A percentile compares a stretch with the other conserved stretches of the same genome.
phyloP scores from a whole-genome alignment of 192 early-diverging fungal genomes.

The Backusella morwellensis region DNA sequence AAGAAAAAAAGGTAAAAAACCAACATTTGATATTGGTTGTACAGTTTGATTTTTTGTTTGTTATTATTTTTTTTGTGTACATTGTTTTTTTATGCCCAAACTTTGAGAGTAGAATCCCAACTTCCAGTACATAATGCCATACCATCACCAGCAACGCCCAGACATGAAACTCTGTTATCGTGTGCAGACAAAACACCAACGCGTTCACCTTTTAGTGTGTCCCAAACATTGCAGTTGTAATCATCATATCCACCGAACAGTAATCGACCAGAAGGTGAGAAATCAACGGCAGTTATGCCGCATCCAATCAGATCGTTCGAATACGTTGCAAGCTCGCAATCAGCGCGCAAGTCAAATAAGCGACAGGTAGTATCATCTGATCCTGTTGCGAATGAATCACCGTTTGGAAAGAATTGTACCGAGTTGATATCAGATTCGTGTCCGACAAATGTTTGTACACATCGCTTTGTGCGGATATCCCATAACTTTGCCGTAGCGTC shows the following conservation, averaged over 20 bases:
- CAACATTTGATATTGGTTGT: not conserved
- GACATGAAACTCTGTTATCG: constrained; percentile 95
- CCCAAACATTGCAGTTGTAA: constrained; percentile 99
- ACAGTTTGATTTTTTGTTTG: not conserved
- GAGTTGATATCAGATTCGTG: constrained; percentile 99
- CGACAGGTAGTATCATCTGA: constrained; percentile 99
- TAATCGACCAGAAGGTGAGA: constrained; percentile 93
- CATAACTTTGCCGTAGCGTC: constrained; percentile 99
- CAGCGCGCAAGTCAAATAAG: constrained; percentile 95
- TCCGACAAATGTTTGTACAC: constrained; percentile 97
- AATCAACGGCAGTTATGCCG: constrained; percentile 97
- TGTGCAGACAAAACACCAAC: constrained; percentile 92
- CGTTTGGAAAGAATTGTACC: constrained; percentile 99
- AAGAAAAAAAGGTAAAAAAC: not conserved
- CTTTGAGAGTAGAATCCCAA: constrained; percentile 98
- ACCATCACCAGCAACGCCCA: constrained; percentile 95
- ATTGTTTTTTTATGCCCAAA: constrained; percentile 43
- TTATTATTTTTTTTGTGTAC: not conserved
- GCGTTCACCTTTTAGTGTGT: constrained; percentile 93
- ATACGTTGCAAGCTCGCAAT: constrained; percentile 96
- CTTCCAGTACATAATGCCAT: constrained; percentile 98
- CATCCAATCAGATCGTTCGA: constrained; percentile 98
- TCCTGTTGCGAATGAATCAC: constrained; percentile 97
- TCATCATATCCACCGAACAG: constrained; percentile 99
- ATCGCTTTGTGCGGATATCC: constrained; percentile 96